Evolutionary conservation across 257 asterid species (phyloP).

Genomic region (Solanum ossicruentum): DNA sequence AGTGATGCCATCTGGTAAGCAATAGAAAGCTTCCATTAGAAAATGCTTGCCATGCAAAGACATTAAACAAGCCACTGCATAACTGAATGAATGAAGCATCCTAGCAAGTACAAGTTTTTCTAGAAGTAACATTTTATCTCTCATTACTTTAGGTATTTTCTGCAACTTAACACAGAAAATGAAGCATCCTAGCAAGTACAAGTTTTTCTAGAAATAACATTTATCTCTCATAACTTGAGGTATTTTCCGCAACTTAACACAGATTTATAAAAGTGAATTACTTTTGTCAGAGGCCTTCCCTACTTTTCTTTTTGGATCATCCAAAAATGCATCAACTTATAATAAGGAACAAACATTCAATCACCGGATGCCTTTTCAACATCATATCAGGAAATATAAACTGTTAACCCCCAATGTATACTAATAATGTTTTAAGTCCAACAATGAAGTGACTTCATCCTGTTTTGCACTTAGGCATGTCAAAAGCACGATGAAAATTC

Average conservation of each 20-base stretch:
- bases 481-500: not conserved
- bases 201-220: not conserved
- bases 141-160: not conserved
- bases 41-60: not conserved
- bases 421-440: not conserved
- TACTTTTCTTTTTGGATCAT: not conserved
- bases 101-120: not conserved
- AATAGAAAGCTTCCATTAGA: not conserved
- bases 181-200: not conserved
- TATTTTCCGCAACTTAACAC: not conserved
- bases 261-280: not conserved
- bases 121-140: not conserved
- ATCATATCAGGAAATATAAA: not conserved
- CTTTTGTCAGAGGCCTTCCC: not conserved
- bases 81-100: not conserved
- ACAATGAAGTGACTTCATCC: not conserved
- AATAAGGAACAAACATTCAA: not conserved
- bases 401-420: not conserved
- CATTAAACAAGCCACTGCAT: not conserved
- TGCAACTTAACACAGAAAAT: not conserved
- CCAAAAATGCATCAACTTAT: not conserved
- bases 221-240: not conserved
- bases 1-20: constrained; percentile 36
- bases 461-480: not conserved
- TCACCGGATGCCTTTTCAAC: not conserved